Conservation (phyloP, 148 eudicot genomes). For the Nepenthes mirabilis region DNA sequence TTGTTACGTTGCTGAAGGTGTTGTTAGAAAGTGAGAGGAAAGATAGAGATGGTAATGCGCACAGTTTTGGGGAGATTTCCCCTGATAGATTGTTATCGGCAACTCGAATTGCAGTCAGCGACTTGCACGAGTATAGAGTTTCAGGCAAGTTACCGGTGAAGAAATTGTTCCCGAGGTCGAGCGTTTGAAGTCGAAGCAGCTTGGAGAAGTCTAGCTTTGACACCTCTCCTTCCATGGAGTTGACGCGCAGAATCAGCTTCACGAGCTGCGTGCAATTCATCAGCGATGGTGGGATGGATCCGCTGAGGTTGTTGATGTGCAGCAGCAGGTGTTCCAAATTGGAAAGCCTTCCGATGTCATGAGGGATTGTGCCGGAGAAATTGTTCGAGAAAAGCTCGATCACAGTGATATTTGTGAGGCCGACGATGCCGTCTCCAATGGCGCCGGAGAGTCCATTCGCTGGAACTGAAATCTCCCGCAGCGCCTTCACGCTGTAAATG, state of each 20-base stretch:
- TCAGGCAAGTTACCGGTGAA: conserved; percentile 16
- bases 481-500: not conserved
- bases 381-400: conserved; percentile 14
- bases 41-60: conserved; percentile 13
- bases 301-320: conserved; percentile 19
- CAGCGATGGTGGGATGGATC: conserved; percentile 20
- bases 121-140: conserved; percentile 19
- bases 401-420: conserved; percentile 12
- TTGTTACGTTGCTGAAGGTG: conserved; percentile 13
- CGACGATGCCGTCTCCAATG: conserved; percentile 5
- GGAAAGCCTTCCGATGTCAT: conserved; percentile 19
- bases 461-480: conserved; percentile 16
- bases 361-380: conserved; percentile 18
- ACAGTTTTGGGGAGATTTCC: conserved; percentile 6
- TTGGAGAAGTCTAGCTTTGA: conserved; percentile 18
- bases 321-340: conserved; percentile 14
- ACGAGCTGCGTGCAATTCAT: conserved; percentile 19
- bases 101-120: conserved; percentile 18
- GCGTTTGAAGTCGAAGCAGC: conserved; percentile 6
- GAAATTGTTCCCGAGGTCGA: conserved; percentile 25
- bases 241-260: conserved; percentile 17
- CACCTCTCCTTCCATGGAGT: conserved; percentile 12
- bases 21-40: conserved; percentile 22
- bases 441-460: conserved; percentile 17
- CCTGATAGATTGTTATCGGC: conserved; percentile 20